These are phyloP conservation scores for Uronychia binucleata DNA, from an alignment of 73 alveolate genomes.

Conservation along the genomic window DNA sequence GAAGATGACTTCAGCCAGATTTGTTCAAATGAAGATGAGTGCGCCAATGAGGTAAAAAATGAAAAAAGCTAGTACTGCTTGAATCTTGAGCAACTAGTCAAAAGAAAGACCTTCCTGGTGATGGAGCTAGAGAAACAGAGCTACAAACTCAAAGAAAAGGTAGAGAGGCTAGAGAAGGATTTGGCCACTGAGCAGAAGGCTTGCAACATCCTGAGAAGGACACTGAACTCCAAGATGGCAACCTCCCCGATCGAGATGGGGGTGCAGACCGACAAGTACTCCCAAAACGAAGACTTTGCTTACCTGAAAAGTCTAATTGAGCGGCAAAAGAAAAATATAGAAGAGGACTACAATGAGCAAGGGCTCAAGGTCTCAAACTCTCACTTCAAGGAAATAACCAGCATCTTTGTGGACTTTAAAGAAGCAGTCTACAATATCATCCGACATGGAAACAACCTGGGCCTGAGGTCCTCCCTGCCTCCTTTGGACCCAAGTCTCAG, in stretches of 20 bases:
- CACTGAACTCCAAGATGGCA: not conserved
- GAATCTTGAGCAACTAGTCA: too few relatives aligned
- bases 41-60: too few relatives aligned
- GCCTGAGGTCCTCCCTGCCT: too few relatives aligned
- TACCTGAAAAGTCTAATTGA: not conserved
- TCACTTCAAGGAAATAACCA: not conserved
- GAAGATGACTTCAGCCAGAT: too few relatives aligned
- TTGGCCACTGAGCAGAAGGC: not conserved
- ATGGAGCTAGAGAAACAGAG: not conserved
- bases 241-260: not conserved
- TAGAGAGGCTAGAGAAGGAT: not conserved
- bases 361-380: not conserved
- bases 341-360: not conserved
- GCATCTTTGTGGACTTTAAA: not conserved
- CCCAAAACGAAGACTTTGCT: not conserved
- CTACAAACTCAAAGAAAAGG: not conserved
- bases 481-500: too few relatives aligned
- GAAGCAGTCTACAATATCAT: not conserved
- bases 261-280: not conserved
- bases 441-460: not conserved
- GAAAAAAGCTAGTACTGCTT: too few relatives aligned
- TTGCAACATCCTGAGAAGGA: not conserved
- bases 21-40: too few relatives aligned
- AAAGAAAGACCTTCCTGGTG: too few relatives aligned
- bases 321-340: not conserved